Evolutionary conservation across 2,329 filamentous ascomycete species (phyloP), one percentile per base, ranked within the genome.

Genomic region (Scopulariopsis brevicaulis): DNA sequence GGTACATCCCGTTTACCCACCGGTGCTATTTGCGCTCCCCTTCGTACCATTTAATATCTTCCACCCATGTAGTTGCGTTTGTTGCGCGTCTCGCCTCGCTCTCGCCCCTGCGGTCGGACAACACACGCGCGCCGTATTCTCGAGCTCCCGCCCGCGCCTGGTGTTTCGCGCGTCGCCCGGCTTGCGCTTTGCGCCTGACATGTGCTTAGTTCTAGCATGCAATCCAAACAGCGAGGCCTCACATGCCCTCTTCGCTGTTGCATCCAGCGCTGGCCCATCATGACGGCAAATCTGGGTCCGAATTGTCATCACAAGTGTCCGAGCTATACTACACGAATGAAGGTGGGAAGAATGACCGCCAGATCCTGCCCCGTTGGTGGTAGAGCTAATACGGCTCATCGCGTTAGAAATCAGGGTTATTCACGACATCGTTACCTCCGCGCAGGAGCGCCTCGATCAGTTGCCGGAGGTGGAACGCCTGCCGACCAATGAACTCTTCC

Each of bases 401-500:
- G 32, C 25, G 4, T 32, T 40, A 91, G 92, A 95, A 74, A 88
- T 96, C 69, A 80, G 82, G 61, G 79, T 90, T 61, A 78, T 96
- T 59, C 87, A 90, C 70, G 79, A 87, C 59, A 89, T 96, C 65
- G 85, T 95, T 65, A 75, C 77, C 60, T 78, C 80, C 64, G 91
- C 89, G 51, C 83, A 92, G 71, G 74, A 81, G 48, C 78, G 88
- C 34, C 77, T 83, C 57, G 74, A 80, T 53, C 71, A 71, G 12
- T 73, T 82, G 1, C 75, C 82, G 1, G 80, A 85, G 59, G 78
- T 79, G 54, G 81, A 87, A 64, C 79, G 81, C 58, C 77, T 87
- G 24, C 85, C 89, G 3, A 90, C 87, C 59, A 84, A 85, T 66
- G 89, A 90, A 11, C 79, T 96, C 20, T 95, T 95, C 71, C 79